Evolutionary conservation across 257 asterid genomes (phyloP).

Genomic region (Scutellaria barbata): DNA sequence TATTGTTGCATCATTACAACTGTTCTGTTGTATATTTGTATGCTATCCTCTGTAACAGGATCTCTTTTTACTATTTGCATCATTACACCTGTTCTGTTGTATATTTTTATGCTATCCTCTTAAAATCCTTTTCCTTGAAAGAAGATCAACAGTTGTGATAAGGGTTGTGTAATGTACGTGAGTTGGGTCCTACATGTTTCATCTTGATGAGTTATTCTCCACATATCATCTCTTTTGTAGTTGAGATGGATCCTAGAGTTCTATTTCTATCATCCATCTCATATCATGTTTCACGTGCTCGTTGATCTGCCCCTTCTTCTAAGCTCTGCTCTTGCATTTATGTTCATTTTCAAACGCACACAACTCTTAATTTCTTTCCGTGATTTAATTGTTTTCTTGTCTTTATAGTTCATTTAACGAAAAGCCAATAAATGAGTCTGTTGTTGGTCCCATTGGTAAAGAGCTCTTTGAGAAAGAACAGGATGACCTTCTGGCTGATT

Average conservation of each 20-base stretch:
- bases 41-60: too few species aligned
- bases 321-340: neutral
- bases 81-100: neutral
- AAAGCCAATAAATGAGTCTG: slow-evolving; percentile 74
- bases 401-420: slow-evolving; percentile 79
- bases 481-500: slow-evolving; percentile 78
- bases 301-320: too few species aligned
- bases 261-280: too few species aligned
- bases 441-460: slow-evolving; percentile 83
- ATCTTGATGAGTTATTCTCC: neutral
- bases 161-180: neutral
- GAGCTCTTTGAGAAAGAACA: slow-evolving; percentile 92
- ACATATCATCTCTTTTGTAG: neutral
- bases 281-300: neutral
- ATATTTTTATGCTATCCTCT: neutral
- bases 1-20: too few species aligned
- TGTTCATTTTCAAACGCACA: neutral
- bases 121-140: neutral
- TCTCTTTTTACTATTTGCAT: neutral
- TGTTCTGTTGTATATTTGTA: too few species aligned
- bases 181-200: neutral
- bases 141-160: neutral
- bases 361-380: neutral
- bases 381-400: slow-evolving; percentile 20
- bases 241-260: too few species aligned